Conservation (phyloP, 805 yeast species). For the Candida lessepsii region DNA sequence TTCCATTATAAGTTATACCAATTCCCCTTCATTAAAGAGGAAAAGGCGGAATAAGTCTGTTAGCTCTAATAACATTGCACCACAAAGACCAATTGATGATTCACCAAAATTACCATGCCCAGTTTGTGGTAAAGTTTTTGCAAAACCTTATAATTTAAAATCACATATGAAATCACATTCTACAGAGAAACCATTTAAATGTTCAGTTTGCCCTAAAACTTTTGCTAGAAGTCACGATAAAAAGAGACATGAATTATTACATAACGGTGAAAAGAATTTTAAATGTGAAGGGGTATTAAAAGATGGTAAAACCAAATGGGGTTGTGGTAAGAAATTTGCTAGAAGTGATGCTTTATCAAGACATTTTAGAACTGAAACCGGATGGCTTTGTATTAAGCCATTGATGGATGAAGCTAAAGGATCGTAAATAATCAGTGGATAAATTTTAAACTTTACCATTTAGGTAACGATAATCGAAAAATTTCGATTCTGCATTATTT, state of each 20-base stretch:
- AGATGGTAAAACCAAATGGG: slow-evolving; percentile 65
- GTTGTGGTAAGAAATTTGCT: slow-evolving; percentile 72
- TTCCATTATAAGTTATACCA: slow-evolving; percentile 34
- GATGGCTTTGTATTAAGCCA: slow-evolving; percentile 66
- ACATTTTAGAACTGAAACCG: slow-evolving; percentile 75
- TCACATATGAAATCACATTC: slow-evolving; percentile 56
- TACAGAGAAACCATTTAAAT: slow-evolving; percentile 66
- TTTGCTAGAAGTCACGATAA: slow-evolving; percentile 79
- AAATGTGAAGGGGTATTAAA: slow-evolving; percentile 61
- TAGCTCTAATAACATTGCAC: no score
- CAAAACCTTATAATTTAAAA: slow-evolving; percentile 49
- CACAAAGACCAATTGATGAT: background rate
- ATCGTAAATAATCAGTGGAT: background rate
- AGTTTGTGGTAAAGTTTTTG: slow-evolving; percentile 45
- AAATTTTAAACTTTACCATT: background rate
- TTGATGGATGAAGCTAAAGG: slow-evolving; percentile 58
- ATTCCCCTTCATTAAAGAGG: slow-evolving; percentile 29
- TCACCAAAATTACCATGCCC: slow-evolving; percentile 30
- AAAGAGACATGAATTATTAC: slow-evolving; percentile 73
- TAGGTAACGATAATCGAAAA: no score
- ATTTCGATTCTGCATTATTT: background rate
- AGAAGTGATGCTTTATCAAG: slow-evolving; percentile 76
- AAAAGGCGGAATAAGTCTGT: slow-evolving; percentile 22
- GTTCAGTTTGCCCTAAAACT: slow-evolving; percentile 60
- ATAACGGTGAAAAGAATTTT: slow-evolving; percentile 68